A percentile compares a stretch with the other conserved stretches of the same genome.
phyloP scores from a whole-genome alignment of 78 protist species.

The Planoprotostelium fungivorum region DNA sequence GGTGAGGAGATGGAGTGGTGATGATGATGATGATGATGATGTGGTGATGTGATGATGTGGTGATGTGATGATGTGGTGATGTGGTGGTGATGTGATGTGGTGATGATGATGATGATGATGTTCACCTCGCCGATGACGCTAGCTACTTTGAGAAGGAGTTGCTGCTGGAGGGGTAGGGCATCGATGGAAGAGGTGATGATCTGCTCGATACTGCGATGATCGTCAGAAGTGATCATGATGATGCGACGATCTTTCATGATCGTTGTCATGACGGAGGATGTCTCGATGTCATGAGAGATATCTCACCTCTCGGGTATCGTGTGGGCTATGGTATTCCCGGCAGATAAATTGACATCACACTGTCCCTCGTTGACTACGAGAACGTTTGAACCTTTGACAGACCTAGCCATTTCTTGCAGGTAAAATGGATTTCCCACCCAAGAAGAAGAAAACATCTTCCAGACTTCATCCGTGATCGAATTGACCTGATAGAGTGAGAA shows the following conservation, averaged over 20 bases:
- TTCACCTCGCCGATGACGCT: conserved; percentile 46
- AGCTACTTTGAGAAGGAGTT: conserved; percentile 41
- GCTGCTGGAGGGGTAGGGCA: conserved; percentile 42
- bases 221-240: too few relatives aligned
- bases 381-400: neutral
- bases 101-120: too few relatives aligned
- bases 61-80: too few relatives aligned
- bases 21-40: too few relatives aligned
- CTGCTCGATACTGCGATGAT: neutral
- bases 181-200: conserved; percentile 53
- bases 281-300: too few relatives aligned
- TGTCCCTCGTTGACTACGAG: neutral
- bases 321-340: neutral
- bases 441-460: neutral
- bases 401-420: neutral
- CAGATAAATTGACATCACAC: neutral
- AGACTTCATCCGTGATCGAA: neutral
- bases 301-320: neutral
- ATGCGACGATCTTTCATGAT: too few relatives aligned
- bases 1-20: neutral
- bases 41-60: too few relatives aligned
- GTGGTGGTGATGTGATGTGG: too few relatives aligned
- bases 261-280: neutral
- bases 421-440: neutral
- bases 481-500: neutral